These are phyloP conservation scores for Gaeumannomyces sp. DNA, from an alignment of 2,329 filamentous ascomycete genomes.

Conservation along the genomic window DNA sequence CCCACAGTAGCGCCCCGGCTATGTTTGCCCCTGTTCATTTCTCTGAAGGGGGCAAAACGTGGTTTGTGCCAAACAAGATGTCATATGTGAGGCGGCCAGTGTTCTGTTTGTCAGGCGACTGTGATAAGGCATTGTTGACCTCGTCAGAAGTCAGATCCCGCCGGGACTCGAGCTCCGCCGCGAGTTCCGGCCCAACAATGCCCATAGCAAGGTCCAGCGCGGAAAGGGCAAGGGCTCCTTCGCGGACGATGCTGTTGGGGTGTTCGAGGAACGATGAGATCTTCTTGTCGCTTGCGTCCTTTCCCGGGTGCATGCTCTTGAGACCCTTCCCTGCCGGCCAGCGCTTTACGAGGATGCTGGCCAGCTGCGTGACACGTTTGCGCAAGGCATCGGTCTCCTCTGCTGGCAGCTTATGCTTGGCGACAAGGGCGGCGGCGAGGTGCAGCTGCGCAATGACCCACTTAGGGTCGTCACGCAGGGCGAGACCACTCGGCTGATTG, in stretches of 20 bases:
- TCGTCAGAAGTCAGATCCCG: conserved; percentile 25
- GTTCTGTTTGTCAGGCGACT: conserved; percentile 12
- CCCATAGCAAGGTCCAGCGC: conserved; percentile 40
- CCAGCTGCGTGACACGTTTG: conserved; percentile 23
- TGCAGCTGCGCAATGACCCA: conserved; percentile 36
- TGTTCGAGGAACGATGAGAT: conserved; percentile 26
- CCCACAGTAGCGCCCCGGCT: not conserved
- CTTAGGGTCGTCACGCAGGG: conserved; percentile 37
- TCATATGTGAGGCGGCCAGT: conserved; percentile 24
- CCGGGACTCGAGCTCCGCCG: conserved; percentile 32
- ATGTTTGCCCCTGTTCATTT: not conserved
- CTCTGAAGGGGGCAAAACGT: not conserved
- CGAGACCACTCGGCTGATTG: conserved; percentile 16
- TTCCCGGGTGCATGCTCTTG: conserved; percentile 29
- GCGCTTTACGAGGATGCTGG: conserved; percentile 28
- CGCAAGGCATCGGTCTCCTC: conserved; percentile 27
- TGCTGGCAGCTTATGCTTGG: conserved; percentile 23
- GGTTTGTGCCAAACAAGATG: conserved; percentile 23
- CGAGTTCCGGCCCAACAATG: conserved; percentile 31
- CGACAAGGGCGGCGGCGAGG: conserved; percentile 34
- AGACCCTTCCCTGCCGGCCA: conserved; percentile 36
- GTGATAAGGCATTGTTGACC: conserved; percentile 18
- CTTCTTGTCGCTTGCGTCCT: conserved; percentile 18
- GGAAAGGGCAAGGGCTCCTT: conserved; percentile 32
- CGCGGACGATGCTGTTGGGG: conserved; percentile 28